Evolutionary conservation across 1,139 yeast species (phyloP).

Genomic region (Spencermartinsiella ligniputridi): DNA sequence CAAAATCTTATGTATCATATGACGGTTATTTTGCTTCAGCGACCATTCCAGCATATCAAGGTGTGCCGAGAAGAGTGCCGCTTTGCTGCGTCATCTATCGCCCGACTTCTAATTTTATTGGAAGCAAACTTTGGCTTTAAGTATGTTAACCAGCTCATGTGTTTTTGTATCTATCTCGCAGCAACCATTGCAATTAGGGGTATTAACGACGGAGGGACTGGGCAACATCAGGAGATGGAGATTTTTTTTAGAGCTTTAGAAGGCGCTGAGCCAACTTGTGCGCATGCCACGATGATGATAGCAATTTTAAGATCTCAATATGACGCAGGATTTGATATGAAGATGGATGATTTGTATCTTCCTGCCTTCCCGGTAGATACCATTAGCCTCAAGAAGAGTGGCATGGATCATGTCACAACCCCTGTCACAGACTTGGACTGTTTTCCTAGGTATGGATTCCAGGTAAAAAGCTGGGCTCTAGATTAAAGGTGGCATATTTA

Average conservation of each 20-base stretch:
- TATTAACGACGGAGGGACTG: background rate
- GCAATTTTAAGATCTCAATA: background rate
- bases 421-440: background rate
- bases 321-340: background rate
- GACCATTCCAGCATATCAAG: conserved; percentile 6
- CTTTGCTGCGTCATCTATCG: background rate
- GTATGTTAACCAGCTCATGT: background rate
- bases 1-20: conserved; percentile 6
- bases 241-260: background rate
- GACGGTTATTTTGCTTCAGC: conserved; percentile 6
- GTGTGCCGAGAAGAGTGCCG: background rate
- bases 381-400: background rate
- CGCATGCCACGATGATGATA: background rate
- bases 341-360: background rate
- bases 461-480: background rate
- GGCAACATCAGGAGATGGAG: background rate
- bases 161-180: background rate
- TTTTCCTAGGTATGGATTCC: background rate
- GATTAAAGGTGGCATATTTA: background rate
- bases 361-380: background rate
- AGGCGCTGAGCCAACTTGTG: background rate
- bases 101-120: background rate
- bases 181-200: background rate
- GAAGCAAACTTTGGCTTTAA: background rate
- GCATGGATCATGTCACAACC: background rate